Base-by-base conservation (phyloP, 202 grass and related monocot species). In the Hordeum pubiflorum region DNA sequence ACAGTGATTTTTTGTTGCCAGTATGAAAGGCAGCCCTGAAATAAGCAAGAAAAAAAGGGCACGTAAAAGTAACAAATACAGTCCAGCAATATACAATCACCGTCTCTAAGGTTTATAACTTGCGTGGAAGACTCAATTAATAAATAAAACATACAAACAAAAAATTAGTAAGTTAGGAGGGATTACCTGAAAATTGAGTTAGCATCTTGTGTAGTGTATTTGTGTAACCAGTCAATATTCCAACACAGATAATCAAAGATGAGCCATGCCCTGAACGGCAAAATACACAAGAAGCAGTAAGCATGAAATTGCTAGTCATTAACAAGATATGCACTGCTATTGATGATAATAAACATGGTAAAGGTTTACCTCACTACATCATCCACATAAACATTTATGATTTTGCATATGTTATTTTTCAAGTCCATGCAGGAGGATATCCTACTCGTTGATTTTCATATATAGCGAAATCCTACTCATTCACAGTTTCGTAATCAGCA, bases 171-270 rank as follows among this genome's bases (percentile, higher is more conserved):
- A 65, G 70, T 66, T 38, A 44, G 44, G 24, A 71, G 34, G 82
- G 60, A 57, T 50, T 61, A 94, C 95, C 95, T 93, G 90, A 93
- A 85, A 93, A 89, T 69, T 94, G 92, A 84, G 86, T 88, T 67
- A 98, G 76, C 92, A 98, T 84, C 86, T 94, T 98, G 74, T 93
- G 84, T 32, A 98, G 80, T 68, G 95, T 94, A 58, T 93, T 85
- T 69, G 92, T 98, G 84, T 98, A 98, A 64, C 95, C 80, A 91
- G 92, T 94, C 90, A 98, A 93, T 89, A 98, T 98, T 69, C 90
- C 73, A 33, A 91, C 88, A 60, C 95, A 98, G 65, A 98, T 92
- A 86, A 98, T 94, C 83, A 98, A 86, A 74, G 95, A 98, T 76
- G 92, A 93, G 23, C 95, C 95, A 86, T 98, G 95, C 64, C 95